These are phyloP conservation scores for Scheffersomyces illinoinensis DNA, from an alignment of 1,139 yeast species.

Conservation along the genomic window DNA sequence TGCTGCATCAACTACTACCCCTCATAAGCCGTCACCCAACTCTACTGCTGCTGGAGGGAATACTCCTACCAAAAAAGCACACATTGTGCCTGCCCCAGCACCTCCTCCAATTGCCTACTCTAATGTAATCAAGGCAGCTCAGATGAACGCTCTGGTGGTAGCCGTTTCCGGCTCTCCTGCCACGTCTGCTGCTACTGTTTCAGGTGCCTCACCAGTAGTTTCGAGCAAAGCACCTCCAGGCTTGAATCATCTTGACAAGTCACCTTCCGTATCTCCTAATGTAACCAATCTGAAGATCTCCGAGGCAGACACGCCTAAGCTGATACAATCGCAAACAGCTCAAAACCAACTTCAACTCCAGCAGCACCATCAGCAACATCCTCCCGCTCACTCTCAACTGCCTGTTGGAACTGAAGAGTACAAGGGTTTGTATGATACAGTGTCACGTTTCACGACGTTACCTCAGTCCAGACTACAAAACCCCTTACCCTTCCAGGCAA, in stretches of 20 bases:
- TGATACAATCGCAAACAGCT: neutral
- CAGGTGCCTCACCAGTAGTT: constrained; percentile 1
- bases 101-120: constrained; percentile 22
- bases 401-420: constrained; percentile 16
- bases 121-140: constrained; percentile 22
- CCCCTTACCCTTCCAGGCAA: constrained; percentile 60
- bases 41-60: constrained; percentile 2
- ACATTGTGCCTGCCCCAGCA: constrained; percentile 15
- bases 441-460: constrained; percentile 30
- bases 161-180: constrained; percentile 6
- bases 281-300: neutral
- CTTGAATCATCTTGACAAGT: constrained; percentile 14
- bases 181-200: constrained; percentile 9
- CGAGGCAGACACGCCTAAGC: neutral
- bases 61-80: constrained; percentile 4
- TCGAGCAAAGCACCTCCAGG: constrained; percentile 23
- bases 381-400: constrained; percentile 13
- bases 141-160: neutral
- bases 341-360: neutral
- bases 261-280: neutral
- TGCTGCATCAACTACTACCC: constrained; percentile 12
- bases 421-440: constrained; percentile 31
- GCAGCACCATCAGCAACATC: neutral
- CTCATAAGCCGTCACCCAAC: neutral
- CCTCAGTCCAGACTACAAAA: constrained; percentile 37